A percentile compares a stretch with the other conserved stretches of the same genome.
Evolutionary conservation across 2,329 filamentous ascomycete genomes (phyloP).

Genomic region (Claviceps pazoutovae): DNA sequence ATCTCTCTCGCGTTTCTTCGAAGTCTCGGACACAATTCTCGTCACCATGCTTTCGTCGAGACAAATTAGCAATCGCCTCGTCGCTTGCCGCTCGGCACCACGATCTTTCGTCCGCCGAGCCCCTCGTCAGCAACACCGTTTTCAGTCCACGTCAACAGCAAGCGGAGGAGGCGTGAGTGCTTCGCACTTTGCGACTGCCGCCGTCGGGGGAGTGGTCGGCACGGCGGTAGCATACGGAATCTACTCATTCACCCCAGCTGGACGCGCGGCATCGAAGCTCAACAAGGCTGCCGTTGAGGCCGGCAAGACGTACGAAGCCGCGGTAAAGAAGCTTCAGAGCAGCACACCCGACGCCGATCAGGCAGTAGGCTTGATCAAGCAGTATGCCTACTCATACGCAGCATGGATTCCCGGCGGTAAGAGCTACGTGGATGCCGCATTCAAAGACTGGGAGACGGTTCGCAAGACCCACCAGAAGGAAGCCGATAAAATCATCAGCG

Average conservation of each 20-base stretch:
- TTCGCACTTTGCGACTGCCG: constrained; percentile 25
- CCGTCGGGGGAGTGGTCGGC: constrained; percentile 30
- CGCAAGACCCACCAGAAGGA: constrained; percentile 54
- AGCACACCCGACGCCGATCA: constrained; percentile 52
- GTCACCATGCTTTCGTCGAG: constrained; percentile 18
- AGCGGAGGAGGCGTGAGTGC: constrained; percentile 8
- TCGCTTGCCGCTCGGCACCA: constrained; percentile 13
- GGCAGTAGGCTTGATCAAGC: constrained; percentile 50
- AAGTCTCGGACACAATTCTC: not conserved
- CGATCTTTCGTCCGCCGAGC: constrained; percentile 12
- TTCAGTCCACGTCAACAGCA: constrained; percentile 26
- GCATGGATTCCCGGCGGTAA: constrained; percentile 58
- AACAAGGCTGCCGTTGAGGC: constrained; percentile 39
- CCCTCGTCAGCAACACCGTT: constrained; percentile 18
- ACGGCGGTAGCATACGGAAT: constrained; percentile 28
- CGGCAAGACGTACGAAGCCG: constrained; percentile 44
- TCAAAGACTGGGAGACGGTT: constrained; percentile 56
- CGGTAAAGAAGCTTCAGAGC: constrained; percentile 46
- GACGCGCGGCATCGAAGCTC: constrained; percentile 25
- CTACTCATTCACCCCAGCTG: constrained; percentile 31
- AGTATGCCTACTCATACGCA: constrained; percentile 55
- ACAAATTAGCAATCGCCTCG: constrained; percentile 13
- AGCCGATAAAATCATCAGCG: constrained; percentile 52
- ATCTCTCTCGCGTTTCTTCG: not conserved
- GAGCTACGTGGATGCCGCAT: constrained; percentile 53